phyloP scores from a whole-genome alignment of 805 yeast species.

The Kodamaea jinghongensis region DNA sequence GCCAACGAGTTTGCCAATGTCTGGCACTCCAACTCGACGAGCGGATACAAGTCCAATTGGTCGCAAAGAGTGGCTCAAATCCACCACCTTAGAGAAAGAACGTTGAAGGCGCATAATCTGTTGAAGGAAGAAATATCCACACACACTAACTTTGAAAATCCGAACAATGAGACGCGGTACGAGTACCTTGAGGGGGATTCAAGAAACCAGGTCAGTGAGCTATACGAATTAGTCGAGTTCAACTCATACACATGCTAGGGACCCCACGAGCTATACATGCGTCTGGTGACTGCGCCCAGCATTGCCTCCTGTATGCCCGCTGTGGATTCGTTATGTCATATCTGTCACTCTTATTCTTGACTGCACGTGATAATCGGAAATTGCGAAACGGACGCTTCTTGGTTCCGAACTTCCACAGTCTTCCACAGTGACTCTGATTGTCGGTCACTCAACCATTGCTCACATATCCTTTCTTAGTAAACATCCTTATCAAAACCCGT shows the following conservation, averaged over 20 bases:
- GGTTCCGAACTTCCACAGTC: no score
- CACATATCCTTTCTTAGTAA: no score
- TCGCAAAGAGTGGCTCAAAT: constrained; percentile 61
- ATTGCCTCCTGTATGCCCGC: no score
- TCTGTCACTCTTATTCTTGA: no score
- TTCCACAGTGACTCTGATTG: no score
- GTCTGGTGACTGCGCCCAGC: no score
- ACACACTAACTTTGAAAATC: background rate
- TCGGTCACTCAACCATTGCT: no score
- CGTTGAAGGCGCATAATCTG: constrained; percentile 24
- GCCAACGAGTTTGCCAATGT: constrained; percentile 72
- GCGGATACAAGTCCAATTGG: constrained; percentile 66
- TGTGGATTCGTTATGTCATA: no score
- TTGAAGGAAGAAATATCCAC: constrained; percentile 24
- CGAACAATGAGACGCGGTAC: constrained; percentile 5
- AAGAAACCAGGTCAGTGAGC: constrained; percentile 10
- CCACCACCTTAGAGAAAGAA: constrained; percentile 25
- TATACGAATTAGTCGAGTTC: constrained; percentile 26
- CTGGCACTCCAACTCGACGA: constrained; percentile 51
- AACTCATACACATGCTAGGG: constrained; percentile 27
- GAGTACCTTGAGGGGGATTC: constrained; percentile 8
- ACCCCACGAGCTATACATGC: no score
- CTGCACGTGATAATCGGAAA: no score
- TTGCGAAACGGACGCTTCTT: no score
- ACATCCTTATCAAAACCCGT: no score